Conservation (phyloP, 2,329 filamentous ascomycete species). For the Fusarium sp. region DNA sequence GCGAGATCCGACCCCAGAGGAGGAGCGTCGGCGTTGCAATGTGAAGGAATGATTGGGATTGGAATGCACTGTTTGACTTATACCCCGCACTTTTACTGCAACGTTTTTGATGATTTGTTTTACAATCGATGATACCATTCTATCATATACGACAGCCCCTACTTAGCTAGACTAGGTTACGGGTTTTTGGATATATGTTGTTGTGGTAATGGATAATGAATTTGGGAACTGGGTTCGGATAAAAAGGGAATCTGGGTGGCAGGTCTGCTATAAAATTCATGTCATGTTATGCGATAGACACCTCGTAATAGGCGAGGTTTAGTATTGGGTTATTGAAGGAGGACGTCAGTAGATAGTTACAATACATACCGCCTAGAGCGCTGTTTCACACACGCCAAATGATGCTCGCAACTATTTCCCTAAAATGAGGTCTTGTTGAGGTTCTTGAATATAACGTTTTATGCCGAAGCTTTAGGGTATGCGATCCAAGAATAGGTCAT, state of each 20-base stretch:
- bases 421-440: neutral
- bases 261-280: constrained; percentile 36
- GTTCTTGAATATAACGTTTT: neutral
- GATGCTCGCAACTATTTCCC: neutral
- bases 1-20: constrained; percentile 28
- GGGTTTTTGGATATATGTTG: constrained; percentile 13
- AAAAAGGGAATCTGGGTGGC: constrained; percentile 21
- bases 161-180: constrained; percentile 38
- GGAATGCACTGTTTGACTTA: constrained; percentile 21
- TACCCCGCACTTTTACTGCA: constrained; percentile 34
- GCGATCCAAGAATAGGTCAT: neutral
- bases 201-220: constrained; percentile 23
- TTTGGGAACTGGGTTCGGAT: constrained; percentile 5
- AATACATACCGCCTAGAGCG: constrained; percentile 16
- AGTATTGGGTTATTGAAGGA: neutral
- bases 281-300: constrained; percentile 10
- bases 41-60: constrained; percentile 34
- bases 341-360: neutral
- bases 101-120: constrained; percentile 38
- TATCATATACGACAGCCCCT: constrained; percentile 9
- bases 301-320: neutral
- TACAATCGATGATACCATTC: constrained; percentile 45
- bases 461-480: neutral
- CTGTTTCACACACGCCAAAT: neutral
- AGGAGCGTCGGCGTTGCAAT: constrained; percentile 48